Conservation (phyloP, 345 rosid genomes). For the Turritis glabra region DNA sequence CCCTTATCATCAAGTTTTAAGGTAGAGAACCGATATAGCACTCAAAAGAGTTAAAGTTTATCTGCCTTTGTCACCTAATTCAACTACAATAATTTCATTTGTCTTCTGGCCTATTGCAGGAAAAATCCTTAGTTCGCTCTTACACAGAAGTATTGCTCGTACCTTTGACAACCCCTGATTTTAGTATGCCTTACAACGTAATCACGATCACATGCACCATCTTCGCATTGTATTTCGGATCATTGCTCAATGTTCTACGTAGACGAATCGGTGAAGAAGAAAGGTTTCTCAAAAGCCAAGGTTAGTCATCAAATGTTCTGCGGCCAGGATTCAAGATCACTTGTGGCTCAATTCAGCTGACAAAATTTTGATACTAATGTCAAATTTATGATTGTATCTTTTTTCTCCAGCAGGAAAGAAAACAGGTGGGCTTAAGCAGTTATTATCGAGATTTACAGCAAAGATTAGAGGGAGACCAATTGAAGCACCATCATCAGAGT, state of each 20-base stretch:
- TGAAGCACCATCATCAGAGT: conserved; percentile 34
- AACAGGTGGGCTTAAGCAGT: conserved; percentile 41
- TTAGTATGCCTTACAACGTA: conserved; percentile 99
- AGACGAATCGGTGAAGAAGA: conserved; percentile 80
- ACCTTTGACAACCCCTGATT: conserved; percentile 95
- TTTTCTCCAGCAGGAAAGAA: conserved; percentile 53
- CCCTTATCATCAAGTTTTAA: conserved; percentile 63
- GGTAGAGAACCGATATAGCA: conserved; percentile 41
- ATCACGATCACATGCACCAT: conserved; percentile 93
- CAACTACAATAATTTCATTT: not conserved
- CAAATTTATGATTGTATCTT: conserved; percentile 14
- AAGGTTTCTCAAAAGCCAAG: conserved; percentile 66
- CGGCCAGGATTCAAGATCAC: not conserved
- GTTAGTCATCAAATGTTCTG: conserved; percentile 40
- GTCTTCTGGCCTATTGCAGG: conserved; percentile 54
- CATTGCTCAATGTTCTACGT: conserved; percentile 80
- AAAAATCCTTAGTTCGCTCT: conserved; percentile 54
- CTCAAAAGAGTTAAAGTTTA: not conserved
- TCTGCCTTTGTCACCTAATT: not conserved
- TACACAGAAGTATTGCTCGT: conserved; percentile 93
- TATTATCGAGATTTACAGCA: conserved; percentile 52
- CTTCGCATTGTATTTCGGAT: conserved; percentile 86
- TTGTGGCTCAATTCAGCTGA: not conserved
- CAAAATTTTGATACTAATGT: not conserved
- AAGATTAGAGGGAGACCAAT: conserved; percentile 60